phyloP scores from a whole-genome alignment of 2,329 filamentous ascomycete species.

The Fusarium miscanthi region DNA sequence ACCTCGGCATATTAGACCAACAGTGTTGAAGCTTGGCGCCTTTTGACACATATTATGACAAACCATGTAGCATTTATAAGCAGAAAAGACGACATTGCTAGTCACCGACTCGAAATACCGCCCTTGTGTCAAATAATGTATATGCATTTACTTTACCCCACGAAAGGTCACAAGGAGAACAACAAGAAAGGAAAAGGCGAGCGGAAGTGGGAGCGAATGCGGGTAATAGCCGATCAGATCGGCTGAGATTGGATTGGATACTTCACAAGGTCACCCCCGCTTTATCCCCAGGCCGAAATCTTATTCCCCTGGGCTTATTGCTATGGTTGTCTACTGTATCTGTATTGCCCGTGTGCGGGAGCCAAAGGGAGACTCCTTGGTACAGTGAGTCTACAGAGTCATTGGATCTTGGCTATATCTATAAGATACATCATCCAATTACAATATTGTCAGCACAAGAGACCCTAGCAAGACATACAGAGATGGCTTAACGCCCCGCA shows the following conservation, averaged over 20 bases:
- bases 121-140: not conserved
- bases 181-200: not conserved
- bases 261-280: conserved; percentile 13
- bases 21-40: not conserved
- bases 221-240: conserved; percentile 18
- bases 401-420: not conserved
- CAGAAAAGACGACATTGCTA: not conserved
- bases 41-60: not conserved
- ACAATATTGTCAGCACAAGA: not conserved
- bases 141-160: not conserved
- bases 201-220: conserved; percentile 9
- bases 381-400: not conserved
- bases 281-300: conserved; percentile 27
- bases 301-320: not conserved
- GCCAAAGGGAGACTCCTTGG: conserved; percentile 10
- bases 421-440: not conserved
- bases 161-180: not conserved
- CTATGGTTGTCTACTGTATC: not conserved
- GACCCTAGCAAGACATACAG: not conserved
- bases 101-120: not conserved
- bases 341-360: conserved; percentile 4
- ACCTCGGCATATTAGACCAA: not conserved
- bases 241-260: conserved; percentile 19
- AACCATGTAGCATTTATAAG: not conserved
- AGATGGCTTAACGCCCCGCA: conserved; percentile 14